Percentiles rank a stretch among this genome's conserved stretches.
phyloP scores from a whole-genome alignment of 805 yeast genomes.

The Candida boidinii region DNA sequence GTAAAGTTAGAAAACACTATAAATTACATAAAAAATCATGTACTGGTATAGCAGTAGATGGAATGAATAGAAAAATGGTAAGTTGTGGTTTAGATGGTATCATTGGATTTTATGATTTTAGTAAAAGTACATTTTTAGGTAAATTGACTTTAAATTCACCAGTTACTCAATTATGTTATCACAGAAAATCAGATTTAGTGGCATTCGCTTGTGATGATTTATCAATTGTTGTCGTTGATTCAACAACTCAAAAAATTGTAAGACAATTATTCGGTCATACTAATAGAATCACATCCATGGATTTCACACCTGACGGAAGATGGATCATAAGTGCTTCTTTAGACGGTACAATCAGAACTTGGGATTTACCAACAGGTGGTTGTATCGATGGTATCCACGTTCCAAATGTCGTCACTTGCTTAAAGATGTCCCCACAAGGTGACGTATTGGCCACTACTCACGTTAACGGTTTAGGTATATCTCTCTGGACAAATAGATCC shows the following conservation, averaged over 20 bases:
- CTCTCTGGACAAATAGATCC: conserved; percentile 86
- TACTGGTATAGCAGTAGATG: conserved; percentile 84
- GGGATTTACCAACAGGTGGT: conserved; percentile 97
- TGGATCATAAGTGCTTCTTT: conserved; percentile 82
- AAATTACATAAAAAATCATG: conserved; percentile 69
- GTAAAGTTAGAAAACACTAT: conserved; percentile 64
- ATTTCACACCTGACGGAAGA: conserved; percentile 90
- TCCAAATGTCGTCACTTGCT: conserved; percentile 69
- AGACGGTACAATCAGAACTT: conserved; percentile 85
- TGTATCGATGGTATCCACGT: conserved; percentile 88
- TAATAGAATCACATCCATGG: conserved; percentile 79
- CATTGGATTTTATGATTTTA: conserved; percentile 81
- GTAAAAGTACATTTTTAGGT: conserved; percentile 58
- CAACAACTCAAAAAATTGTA: conserved; percentile 70
- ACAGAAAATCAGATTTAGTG: conserved; percentile 72
- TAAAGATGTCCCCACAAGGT: conserved; percentile 79
- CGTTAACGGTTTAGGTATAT: conserved; percentile 82
- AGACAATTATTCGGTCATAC: conserved; percentile 87
- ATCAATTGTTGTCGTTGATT: conserved; percentile 75
- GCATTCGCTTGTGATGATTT: conserved; percentile 85
- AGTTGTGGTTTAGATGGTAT: conserved; percentile 84
- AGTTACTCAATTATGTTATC: conserved; percentile 68
- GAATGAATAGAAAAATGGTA: conserved; percentile 83
- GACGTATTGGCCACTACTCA: conserved; percentile 90
- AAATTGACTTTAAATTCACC: conserved; percentile 67